Base-by-base conservation (phyloP, 768 basidiomycete species). In the Lactifluus subvellereus region DNA sequence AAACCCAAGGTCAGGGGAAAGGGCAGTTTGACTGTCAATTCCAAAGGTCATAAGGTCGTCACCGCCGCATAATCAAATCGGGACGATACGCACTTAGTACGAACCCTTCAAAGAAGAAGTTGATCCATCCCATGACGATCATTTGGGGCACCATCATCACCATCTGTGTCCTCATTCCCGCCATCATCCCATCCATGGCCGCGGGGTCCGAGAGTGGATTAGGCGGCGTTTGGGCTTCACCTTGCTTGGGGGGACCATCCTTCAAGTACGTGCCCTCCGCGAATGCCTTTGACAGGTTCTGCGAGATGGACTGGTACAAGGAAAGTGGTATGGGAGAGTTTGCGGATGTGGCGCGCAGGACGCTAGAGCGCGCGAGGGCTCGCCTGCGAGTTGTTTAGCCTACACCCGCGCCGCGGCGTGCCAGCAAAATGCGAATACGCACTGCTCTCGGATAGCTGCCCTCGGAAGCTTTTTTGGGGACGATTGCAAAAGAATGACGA, bases 91-190 rank as follows among this genome's bases (percentile, higher is more conserved):
- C 73, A 98, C 96, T 98, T 61, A 98, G 81, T 62, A 99, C 91
- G 73, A 98, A 98, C 33, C 97, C 97, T 71, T 96, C 90, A 78
- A 98, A 99, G 85, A 99, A 99, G 75, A 95, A 94, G 74, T 94
- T 98, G 77, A 99, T 98, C 91, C 96, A 98, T 56, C 94, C 95
- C 96, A 98, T 98, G 68, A 98, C 93, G 64, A 97, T 82, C 89
- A 98, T 98, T 76, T 98, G 91, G 18, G 91, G 92, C 14, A 96
- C 89, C 91, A 98, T 98, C 91, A 97, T 95, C 54, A 98, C 94
- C 82, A 92, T 93, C 75, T 99, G 97, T 20, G 96, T 98, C 80
- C 98, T 98, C 88, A 99, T 91, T 40, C 92, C 92, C 11, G 93
- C 83, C 94, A 98, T 96, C 93, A 98, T 95, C 43, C 91, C 91